A percentile compares a stretch with the other conserved stretches of the same genome.
Evolutionary conservation across 1,284 basidiomycete species (phyloP).

Genomic region (Apiotrichum veenhuisii): DNA sequence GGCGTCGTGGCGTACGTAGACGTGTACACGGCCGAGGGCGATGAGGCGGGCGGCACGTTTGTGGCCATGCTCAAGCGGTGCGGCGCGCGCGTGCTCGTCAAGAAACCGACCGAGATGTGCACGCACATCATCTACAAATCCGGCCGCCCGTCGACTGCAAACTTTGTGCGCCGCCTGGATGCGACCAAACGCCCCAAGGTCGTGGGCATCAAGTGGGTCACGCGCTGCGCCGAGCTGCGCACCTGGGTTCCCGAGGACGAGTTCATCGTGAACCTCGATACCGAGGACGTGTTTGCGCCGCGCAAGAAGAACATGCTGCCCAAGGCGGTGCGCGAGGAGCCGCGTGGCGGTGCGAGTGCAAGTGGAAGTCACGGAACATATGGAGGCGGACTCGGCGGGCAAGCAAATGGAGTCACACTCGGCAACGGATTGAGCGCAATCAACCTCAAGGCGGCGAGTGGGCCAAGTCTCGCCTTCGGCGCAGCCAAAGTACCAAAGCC

Average conservation of each 20-base stretch:
- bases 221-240: constrained; percentile 72
- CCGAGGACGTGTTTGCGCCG: constrained; percentile 63
- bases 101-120: constrained; percentile 55
- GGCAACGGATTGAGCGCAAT: no score
- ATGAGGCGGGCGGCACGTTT: constrained; percentile 77
- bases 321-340: constrained; percentile 5
- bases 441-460: no score
- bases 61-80: constrained; percentile 74
- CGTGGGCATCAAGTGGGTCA: constrained; percentile 89
- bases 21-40: constrained; percentile 78
- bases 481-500: background rate
- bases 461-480: background rate
- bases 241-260: constrained; percentile 62
- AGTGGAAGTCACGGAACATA: background rate
- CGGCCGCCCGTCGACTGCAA: constrained; percentile 70
- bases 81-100: constrained; percentile 72
- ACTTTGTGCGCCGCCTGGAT: constrained; percentile 61
- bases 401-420: background rate
- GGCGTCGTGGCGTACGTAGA: constrained; percentile 85
- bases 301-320: constrained; percentile 61
- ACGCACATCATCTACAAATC: constrained; percentile 91
- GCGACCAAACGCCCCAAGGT: constrained; percentile 57
- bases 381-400: background rate
- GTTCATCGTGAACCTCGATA: constrained; percentile 66
- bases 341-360: background rate